Evolutionary conservation across 192 early-diverging fungal genomes (phyloP).

Genomic region (Geosiphon pyriformis): DNA sequence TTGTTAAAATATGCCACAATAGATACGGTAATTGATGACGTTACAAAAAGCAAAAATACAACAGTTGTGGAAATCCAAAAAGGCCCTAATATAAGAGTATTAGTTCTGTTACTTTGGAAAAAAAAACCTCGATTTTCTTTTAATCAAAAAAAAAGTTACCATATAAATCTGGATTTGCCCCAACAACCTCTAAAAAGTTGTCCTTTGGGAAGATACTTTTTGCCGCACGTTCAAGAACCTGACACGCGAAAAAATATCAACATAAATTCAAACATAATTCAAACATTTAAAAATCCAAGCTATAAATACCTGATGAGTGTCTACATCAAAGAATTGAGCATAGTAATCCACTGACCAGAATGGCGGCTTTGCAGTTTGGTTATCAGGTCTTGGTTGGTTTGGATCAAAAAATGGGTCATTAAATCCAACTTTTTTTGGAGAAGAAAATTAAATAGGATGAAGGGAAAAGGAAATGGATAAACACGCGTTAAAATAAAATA

Average conservation of each 20-base stretch:
- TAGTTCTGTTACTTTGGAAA: conserved; percentile 10
- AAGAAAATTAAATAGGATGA: neutral
- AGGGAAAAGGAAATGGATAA: neutral
- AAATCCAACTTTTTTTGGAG: neutral
- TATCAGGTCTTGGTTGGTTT: conserved; percentile 19
- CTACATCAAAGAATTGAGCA: conserved; percentile 87
- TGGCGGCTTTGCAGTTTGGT: conserved; percentile 38
- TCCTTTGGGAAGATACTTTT: conserved; percentile 67
- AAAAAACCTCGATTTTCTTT: neutral
- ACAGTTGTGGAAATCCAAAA: conserved; percentile 98
- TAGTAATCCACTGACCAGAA: conserved; percentile 92
- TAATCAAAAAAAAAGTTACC: conserved; percentile 41
- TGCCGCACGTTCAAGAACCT: conserved; percentile 70
- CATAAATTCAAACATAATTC: neutral
- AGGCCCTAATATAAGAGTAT: conserved; percentile 53
- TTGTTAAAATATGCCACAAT: no score
- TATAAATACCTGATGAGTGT: conserved; percentile 67
- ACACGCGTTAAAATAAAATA: neutral
- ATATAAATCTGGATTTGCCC: conserved; percentile 89
- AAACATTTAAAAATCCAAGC: neutral
- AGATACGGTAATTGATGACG: conserved; percentile 81
- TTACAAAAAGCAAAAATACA: conserved; percentile 93
- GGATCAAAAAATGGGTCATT: conserved; percentile 30
- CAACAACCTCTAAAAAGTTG: conserved; percentile 75
- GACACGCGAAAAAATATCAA: neutral